These are phyloP conservation scores for Fallopia convolvulus DNA, from an alignment of 148 eudicot genomes.

Conservation along the genomic window DNA sequence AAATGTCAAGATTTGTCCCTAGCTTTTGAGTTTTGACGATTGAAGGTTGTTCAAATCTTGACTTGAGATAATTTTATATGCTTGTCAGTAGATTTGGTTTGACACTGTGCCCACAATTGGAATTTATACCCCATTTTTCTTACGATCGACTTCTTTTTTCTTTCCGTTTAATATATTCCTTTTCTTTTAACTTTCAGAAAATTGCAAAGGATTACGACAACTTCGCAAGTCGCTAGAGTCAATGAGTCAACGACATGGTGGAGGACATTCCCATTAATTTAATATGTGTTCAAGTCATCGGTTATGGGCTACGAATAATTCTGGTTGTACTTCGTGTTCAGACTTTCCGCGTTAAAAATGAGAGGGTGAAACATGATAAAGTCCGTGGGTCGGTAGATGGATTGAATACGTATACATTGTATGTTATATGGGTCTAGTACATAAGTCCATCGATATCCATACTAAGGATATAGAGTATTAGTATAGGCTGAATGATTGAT, in stretches of 20 bases:
- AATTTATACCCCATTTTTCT: neutral
- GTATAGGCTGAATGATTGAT: no score
- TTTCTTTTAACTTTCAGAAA: neutral
- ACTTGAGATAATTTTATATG: neutral
- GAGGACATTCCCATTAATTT: neutral
- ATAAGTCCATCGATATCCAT: no score
- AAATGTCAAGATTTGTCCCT: neutral
- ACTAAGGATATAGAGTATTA: no score
- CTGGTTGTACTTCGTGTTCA: neutral
- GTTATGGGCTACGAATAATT: neutral
- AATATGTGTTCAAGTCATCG: neutral
- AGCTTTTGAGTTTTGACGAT: neutral
- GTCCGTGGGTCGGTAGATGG: no score
- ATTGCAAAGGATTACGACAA: neutral
- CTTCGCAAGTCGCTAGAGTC: neutral
- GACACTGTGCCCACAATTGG: neutral
- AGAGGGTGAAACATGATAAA: no score
- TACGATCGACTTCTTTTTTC: neutral
- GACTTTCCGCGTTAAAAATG: no score
- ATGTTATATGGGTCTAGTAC: no score
- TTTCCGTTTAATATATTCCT: neutral
- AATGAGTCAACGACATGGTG: neutral
- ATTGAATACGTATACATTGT: no score
- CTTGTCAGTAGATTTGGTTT: conserved; percentile 4
- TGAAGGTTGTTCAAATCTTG: neutral